phyloP scores from a whole-genome alignment of 257 asterid genomes.

The Solanum chiquidenum region DNA sequence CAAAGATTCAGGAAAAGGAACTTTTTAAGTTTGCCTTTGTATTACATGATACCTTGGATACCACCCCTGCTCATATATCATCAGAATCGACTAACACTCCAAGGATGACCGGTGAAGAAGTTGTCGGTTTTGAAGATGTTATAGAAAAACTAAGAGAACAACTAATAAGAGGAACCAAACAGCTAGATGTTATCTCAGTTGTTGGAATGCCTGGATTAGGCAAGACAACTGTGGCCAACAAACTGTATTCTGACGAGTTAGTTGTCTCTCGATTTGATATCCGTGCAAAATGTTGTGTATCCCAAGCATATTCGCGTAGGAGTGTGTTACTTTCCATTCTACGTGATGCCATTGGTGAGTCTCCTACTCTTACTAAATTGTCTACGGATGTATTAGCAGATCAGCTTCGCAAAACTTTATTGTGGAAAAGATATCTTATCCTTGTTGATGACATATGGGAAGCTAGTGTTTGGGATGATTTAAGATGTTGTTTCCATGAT shows the following conservation, averaged over 20 bases:
- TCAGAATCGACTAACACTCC: neutral
- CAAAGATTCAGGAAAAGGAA: neutral
- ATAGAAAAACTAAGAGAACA: constrained; percentile 8
- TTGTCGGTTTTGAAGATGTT: constrained; percentile 44
- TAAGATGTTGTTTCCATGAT: neutral
- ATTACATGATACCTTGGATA: neutral
- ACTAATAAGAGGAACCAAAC: constrained; percentile 10
- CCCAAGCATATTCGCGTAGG: constrained; percentile 25
- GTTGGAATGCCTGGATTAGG: constrained; percentile 31
- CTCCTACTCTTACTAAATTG: neutral
- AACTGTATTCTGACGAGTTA: constrained; percentile 10
- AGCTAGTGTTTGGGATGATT: neutral
- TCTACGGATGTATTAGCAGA: neutral
- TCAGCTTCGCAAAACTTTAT: neutral
- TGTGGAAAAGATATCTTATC: neutral
- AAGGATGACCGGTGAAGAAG: constrained; percentile 8
- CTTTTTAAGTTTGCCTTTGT: neutral
- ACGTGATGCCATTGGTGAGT: constrained; percentile 7
- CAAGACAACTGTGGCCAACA: constrained; percentile 18
- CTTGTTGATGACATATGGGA: neutral
- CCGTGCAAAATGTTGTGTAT: constrained; percentile 24
- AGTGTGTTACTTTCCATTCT: constrained; percentile 23
- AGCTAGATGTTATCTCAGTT: constrained; percentile 27
- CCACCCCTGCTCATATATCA: neutral
- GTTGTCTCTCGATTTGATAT: constrained; percentile 25